These are phyloP conservation scores for Cicer cuneatum DNA, from an alignment of 306 rosid genomes.

Conservation along the genomic window DNA sequence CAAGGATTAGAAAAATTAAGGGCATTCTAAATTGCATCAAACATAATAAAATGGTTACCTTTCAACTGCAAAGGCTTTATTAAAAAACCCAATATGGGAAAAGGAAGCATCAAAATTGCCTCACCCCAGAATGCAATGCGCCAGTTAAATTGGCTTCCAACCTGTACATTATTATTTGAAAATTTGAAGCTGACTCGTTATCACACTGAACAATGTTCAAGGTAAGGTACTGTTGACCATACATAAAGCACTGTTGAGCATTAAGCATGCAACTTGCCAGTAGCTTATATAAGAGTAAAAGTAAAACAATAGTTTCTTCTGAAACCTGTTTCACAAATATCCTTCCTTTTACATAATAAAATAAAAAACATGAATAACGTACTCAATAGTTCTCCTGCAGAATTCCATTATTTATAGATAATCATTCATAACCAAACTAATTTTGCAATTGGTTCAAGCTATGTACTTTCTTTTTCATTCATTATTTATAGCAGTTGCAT, in stretches of 20 bases:
- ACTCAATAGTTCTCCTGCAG: conserved; percentile 22
- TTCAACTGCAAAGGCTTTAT: conserved; percentile 79
- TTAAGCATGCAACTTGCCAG: conserved; percentile 28
- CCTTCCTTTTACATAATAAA: conserved; percentile 18
- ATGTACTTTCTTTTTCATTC: not conserved
- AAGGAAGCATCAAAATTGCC: conserved; percentile 93
- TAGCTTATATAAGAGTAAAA: conserved; percentile 31
- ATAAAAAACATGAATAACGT: conserved; percentile 9
- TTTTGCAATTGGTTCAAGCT: conserved; percentile 7
- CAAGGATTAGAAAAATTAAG: conserved; percentile 20
- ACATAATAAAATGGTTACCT: conserved; percentile 58
- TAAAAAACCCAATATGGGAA: conserved; percentile 77
- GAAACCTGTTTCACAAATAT: not conserved
- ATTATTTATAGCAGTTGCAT: not conserved
- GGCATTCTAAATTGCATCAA: conserved; percentile 33
- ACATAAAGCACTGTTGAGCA: conserved; percentile 1
- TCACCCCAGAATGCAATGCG: conserved; percentile 85
- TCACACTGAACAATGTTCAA: conserved; percentile 30
- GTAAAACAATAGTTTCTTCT: conserved; percentile 22
- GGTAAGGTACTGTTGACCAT: not conserved
- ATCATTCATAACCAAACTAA: conserved; percentile 26
- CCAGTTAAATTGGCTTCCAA: conserved; percentile 76
- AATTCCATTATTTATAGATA: not conserved
- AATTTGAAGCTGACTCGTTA: conserved; percentile 35
- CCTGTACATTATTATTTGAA: conserved; percentile 54